These are phyloP conservation scores for Ceriops tagal DNA, from an alignment of 345 rosid species.

Conservation along the genomic window DNA sequence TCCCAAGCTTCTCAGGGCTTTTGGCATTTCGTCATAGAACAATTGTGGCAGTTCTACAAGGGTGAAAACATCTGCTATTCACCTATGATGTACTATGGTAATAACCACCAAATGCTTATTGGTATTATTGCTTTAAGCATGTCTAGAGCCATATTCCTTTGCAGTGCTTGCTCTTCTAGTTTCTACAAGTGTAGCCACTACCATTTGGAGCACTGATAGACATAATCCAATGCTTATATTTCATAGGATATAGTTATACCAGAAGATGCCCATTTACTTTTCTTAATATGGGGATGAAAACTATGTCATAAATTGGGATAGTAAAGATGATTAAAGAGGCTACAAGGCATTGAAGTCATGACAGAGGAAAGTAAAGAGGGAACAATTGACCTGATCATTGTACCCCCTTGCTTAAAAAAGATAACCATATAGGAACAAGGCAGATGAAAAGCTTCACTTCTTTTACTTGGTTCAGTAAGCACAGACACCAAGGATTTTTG, in stretches of 20 bases:
- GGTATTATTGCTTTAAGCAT: conserved; percentile 53
- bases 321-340: conserved; percentile 59
- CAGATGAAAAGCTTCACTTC: no score
- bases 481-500: no score
- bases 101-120: conserved; percentile 71
- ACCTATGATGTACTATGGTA: conserved; percentile 64
- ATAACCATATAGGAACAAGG: conserved; percentile 42
- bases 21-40: no score
- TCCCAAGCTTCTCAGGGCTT: no score
- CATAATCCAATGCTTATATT: conserved; percentile 63
- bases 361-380: conserved; percentile 40
- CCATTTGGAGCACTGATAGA: conserved; percentile 56
- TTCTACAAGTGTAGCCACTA: conserved; percentile 56
- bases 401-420: conserved; percentile 80
- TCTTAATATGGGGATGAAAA: conserved; percentile 52
- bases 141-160: conserved; percentile 44
- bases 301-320: conserved; percentile 55
- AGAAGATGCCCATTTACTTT: conserved; percentile 52
- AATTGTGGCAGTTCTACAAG: no score
- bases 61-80: conserved; percentile 55
- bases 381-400: conserved; percentile 56
- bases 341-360: conserved; percentile 27
- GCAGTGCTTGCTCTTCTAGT: conserved; percentile 51
- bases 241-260: conserved; percentile 33
- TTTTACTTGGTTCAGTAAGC: no score